These are phyloP conservation scores for Malus asiatica DNA, from an alignment of 306 rosid genomes.

Conservation along the genomic window DNA sequence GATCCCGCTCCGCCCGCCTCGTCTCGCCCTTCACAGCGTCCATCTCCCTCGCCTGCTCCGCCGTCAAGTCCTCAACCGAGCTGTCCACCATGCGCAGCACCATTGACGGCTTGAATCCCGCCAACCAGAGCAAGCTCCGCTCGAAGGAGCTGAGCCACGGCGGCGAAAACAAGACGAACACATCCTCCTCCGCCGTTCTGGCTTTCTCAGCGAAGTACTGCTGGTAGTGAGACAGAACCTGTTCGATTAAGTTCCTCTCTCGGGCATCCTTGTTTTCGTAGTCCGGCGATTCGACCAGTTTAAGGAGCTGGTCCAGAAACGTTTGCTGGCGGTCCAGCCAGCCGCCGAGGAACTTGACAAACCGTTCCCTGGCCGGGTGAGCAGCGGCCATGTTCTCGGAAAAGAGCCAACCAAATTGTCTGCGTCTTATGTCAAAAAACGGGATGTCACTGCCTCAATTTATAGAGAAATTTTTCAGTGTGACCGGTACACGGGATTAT, in stretches of 20 bases:
- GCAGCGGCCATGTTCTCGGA: not conserved
- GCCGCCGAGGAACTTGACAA: constrained; percentile 1
- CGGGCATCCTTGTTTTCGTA: not conserved
- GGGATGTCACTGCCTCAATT: not conserved
- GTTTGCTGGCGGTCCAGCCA: constrained; percentile 20
- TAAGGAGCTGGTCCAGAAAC: constrained; percentile 12
- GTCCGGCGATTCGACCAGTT: not conserved
- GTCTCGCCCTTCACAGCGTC: constrained; percentile 15
- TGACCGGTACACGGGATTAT: not conserved
- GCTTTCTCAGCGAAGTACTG: constrained; percentile 21
- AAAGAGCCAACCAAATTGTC: too few relatives aligned
- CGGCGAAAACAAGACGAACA: constrained; percentile 23
- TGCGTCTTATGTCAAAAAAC: not conserved
- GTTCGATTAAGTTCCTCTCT: constrained; percentile 17
- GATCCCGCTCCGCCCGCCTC: constrained; percentile 10
- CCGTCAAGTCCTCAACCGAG: constrained; percentile 1
- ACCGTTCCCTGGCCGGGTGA: not conserved
- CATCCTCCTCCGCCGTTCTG: constrained; percentile 16
- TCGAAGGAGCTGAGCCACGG: constrained; percentile 39
- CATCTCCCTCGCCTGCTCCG: not conserved
- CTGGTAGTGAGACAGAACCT: constrained; percentile 29
- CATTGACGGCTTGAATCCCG: constrained; percentile 26
- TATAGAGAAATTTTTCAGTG: not conserved
- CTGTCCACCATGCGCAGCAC: constrained; percentile 16
- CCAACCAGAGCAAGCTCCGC: constrained; percentile 32